Conservation (phyloP, 2,329 filamentous ascomycete species). For the Colletotrichum euphorbiae region DNA sequence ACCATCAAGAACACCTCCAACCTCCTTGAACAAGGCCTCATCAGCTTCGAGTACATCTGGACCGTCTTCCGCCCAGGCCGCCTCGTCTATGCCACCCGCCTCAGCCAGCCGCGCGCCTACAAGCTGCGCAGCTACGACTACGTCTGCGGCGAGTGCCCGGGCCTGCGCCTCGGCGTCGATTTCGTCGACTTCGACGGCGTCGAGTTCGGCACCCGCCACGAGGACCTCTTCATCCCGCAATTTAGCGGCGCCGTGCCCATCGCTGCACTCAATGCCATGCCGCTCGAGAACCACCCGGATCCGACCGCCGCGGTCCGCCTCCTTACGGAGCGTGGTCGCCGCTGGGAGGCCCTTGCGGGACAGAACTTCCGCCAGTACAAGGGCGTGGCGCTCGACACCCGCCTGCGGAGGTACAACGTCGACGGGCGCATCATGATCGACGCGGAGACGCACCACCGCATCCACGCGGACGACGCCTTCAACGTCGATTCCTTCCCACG, state of each 20-base stretch:
- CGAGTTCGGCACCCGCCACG: slow-evolving; percentile 55
- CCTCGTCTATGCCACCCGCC: slow-evolving; percentile 53
- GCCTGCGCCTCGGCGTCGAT: slow-evolving; percentile 43
- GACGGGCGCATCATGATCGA: slow-evolving; percentile 92
- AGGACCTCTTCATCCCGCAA: slow-evolving; percentile 50
- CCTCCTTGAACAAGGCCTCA: slow-evolving; percentile 62
- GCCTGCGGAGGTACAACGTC: slow-evolving; percentile 71
- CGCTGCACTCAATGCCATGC: slow-evolving; percentile 55
- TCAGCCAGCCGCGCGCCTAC: slow-evolving; percentile 54
- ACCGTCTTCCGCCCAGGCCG: slow-evolving; percentile 62
- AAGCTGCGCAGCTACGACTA: slow-evolving; percentile 53
- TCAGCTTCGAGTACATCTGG: slow-evolving; percentile 65
- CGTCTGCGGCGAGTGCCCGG: slow-evolving; percentile 49
- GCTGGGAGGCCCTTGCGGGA: slow-evolving; percentile 58
- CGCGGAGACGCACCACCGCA: slow-evolving; percentile 81
- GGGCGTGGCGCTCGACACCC: slow-evolving; percentile 48
- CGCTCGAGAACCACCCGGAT: slow-evolving; percentile 56
- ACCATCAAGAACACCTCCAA: slow-evolving; percentile 62
- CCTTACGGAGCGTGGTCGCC: slow-evolving; percentile 55
- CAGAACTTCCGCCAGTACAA: slow-evolving; percentile 61
- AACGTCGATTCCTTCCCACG: slow-evolving; percentile 40
- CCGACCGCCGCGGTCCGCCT: slow-evolving; percentile 47
- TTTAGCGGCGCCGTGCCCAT: slow-evolving; percentile 59
- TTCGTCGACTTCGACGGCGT: slow-evolving; percentile 62
- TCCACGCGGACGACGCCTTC: slow-evolving; percentile 87